Percentiles rank a stretch among this genome's conserved stretches.
phyloP scores from a whole-genome alignment of 768 basidiomycete genomes.

The Boletus pseudo-olivaceus region DNA sequence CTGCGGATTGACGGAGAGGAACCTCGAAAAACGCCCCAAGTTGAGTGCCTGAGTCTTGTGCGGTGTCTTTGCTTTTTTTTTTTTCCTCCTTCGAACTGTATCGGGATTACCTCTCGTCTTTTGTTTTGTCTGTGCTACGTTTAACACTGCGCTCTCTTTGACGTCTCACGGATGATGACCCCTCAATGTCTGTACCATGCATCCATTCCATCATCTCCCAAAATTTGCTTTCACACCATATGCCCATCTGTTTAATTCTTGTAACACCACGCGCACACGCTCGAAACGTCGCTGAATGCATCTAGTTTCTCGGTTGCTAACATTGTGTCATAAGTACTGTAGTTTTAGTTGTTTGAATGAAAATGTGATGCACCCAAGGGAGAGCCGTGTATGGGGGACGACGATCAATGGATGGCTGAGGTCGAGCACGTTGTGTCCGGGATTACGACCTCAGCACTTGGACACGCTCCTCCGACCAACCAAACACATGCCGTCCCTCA shows the following conservation, averaged over 20 bases:
- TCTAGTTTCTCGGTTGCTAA: constrained; percentile 10
- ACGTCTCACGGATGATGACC: constrained; percentile 21
- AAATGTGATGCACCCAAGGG: background rate
- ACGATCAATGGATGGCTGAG: background rate
- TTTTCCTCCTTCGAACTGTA: constrained; percentile 3
- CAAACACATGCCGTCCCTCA: constrained; percentile 27
- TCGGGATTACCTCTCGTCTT: background rate
- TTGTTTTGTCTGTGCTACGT: constrained; percentile 1
- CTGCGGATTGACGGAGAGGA: constrained; percentile 18
- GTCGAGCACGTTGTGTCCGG: constrained; percentile 21
- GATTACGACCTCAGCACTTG: constrained; percentile 26
- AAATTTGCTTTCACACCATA: constrained; percentile 19
- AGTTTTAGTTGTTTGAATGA: constrained; percentile 28
- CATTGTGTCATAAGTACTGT: constrained; percentile 23
- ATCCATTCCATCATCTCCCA: constrained; percentile 23
- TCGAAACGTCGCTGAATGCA: constrained; percentile 17
- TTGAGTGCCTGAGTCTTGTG: constrained; percentile 24
- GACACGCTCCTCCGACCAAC: constrained; percentile 11
- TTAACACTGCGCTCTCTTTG: constrained; percentile 16
- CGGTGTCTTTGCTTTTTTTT: constrained; percentile 5
- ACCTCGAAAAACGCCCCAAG: constrained; percentile 25
- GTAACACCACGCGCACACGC: constrained; percentile 25
- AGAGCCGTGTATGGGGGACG: constrained; percentile 6
- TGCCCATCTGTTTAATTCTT: constrained; percentile 31
- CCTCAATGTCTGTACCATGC: constrained; percentile 22